Evolutionary conservation across 345 rosid genomes (phyloP), one percentile per base, ranked within the genome.

Genomic region (Linum tenue): DNA sequence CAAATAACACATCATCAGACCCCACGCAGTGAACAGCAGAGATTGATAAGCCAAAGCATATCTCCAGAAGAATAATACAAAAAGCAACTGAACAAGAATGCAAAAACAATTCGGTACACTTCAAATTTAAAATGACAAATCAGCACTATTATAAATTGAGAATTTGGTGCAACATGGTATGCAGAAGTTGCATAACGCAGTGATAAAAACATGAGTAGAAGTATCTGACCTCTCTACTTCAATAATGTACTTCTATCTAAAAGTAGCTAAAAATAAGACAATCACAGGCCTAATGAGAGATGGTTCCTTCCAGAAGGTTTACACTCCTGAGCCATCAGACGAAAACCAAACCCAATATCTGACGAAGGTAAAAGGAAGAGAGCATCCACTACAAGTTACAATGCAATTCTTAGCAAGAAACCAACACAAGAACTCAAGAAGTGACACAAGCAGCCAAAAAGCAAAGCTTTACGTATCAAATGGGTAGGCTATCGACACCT

Each of bases 1-100:
- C n/a, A 76, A 44, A 72, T 31, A 64, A 16, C 63, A 31, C 61
- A 59, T 64, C 51, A 48, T 83, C 72, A 86, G 79, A 10, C 37
- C 38, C 67, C 37, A 65, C 4, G 31, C 38, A 37, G 4, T 5
- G n/a, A 50, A 0, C 51, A 15, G 36, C 50, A 7, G 11, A 64
- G 7, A 38, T 43, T 43, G 9, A 5, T 5, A 43, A 43, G 50
- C 6, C 10, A 4, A 22, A 22, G 31, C 31, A 22, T 22, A 22
- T 22, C 31, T 22, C 31, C 31, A 22, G 31, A 22, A 22, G 31
- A 22, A 22, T 22, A 22, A 22, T 22, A 22, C 31, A 22, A 22
- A 22, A 22, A 22, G 31, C 31, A 22, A 22, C 31, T 43, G 10
- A 43, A 43, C 50, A 7, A 43, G 6, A 22, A 58, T 22, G 59